A percentile compares a stretch with the other conserved stretches of the same genome.
phyloP scores from a whole-genome alignment of 148 eudicot genomes.

The Agrostemma githago region DNA sequence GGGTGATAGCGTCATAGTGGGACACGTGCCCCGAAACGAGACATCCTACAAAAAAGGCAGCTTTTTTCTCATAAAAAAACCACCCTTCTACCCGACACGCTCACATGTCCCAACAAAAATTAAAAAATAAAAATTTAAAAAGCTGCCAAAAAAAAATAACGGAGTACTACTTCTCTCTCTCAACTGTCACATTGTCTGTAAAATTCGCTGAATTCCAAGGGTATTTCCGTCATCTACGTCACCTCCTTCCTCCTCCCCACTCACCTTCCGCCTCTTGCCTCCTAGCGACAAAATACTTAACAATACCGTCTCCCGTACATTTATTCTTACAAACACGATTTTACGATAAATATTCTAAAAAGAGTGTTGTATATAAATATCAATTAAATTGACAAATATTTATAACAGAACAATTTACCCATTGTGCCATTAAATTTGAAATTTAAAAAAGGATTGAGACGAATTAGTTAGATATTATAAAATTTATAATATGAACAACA shows the following conservation, averaged over 20 bases:
- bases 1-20: conserved; percentile 5
- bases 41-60: neutral
- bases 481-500: too few relatives aligned
- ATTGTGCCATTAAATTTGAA: too few relatives aligned
- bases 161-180: neutral
- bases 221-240: conserved; percentile 17
- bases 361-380: too few relatives aligned
- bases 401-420: too few relatives aligned
- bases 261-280: neutral
- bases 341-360: too few relatives aligned
- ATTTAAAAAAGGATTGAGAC: too few relatives aligned
- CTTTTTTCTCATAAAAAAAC: conserved; percentile 5
- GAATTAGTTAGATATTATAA: too few relatives aligned
- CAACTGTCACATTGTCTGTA: conserved; percentile 17
- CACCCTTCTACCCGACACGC: conserved; percentile 21
- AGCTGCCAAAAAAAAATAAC: conserved; percentile 15
- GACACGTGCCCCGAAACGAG: conserved; percentile 27
- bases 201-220: conserved; percentile 14
- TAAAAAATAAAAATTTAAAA: neutral
- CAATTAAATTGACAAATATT: too few relatives aligned
- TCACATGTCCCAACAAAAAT: conserved; percentile 20
- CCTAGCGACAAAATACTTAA: conserved; percentile 26
- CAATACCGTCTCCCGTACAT: too few relatives aligned
- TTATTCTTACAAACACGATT: too few relatives aligned
- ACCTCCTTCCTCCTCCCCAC: conserved; percentile 2